Evolutionary conservation across 768 basidiomycete species (phyloP).

Genomic region (Calocera viscosa): DNA sequence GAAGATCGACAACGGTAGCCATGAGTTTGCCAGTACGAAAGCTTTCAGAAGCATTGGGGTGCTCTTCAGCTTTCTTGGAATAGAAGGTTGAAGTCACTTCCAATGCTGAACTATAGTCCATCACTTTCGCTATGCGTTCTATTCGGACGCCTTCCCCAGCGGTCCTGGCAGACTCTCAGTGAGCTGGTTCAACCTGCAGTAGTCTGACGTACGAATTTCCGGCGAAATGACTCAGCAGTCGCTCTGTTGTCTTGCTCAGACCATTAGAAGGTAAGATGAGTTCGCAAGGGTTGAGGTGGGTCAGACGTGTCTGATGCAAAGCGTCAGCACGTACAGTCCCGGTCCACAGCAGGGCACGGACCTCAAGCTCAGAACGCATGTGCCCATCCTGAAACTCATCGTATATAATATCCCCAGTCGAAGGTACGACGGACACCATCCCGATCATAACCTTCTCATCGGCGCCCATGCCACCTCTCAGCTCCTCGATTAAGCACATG

Average conservation of each 20-base stretch:
- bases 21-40: conserved; percentile 42
- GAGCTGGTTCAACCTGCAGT: neutral
- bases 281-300: conserved; percentile 74
- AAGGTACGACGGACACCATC: conserved; percentile 67
- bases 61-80: conserved; percentile 35
- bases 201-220: conserved; percentile 35
- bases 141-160: conserved; percentile 38
- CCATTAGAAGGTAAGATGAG: conserved; percentile 50
- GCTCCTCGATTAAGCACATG: conserved; percentile 57
- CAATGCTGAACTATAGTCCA: conserved; percentile 61
- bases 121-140: conserved; percentile 44
- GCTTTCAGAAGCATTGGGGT: neutral
- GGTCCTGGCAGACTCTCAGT: conserved; percentile 15
- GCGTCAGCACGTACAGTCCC: conserved; percentile 9
- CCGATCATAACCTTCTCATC: conserved; percentile 45
- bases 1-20: conserved; percentile 51
- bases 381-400: conserved; percentile 73
- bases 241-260: conserved; percentile 57
- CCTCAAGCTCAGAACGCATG: conserved; percentile 85
- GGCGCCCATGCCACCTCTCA: conserved; percentile 30
- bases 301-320: conserved; percentile 57
- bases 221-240: conserved; percentile 58
- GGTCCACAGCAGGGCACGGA: conserved; percentile 20
- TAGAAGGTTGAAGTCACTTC: conserved; percentile 54
- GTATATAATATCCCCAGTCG: conserved; percentile 87